These are phyloP conservation scores for Pythium coloratum DNA, from an alignment of 352 stramenopile genomes.

Conservation along the genomic window DNA sequence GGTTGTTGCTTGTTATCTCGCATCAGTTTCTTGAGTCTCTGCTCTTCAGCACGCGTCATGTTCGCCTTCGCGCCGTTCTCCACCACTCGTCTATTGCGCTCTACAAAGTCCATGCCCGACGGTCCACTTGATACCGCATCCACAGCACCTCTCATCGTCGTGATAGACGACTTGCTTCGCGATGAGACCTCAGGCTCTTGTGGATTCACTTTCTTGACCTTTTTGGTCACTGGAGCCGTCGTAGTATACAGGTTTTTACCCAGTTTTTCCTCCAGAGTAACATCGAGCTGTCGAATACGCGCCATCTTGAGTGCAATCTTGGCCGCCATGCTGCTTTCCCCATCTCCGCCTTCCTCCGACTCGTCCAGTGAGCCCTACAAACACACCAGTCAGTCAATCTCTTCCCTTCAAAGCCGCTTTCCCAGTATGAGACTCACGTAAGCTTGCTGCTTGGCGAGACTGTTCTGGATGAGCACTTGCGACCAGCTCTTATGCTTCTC, in stretches of 20 bases:
- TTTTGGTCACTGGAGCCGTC: slow-evolving; percentile 20
- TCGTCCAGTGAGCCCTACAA: slow-evolving; percentile 49
- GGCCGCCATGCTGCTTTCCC: slow-evolving; percentile 32
- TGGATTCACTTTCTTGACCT: slow-evolving; percentile 20
- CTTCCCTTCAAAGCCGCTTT: neutral
- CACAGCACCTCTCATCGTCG: neutral
- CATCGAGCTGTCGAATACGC: slow-evolving; percentile 59
- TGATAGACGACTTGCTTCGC: neutral
- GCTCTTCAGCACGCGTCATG: slow-evolving; percentile 58
- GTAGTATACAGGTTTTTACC: slow-evolving; percentile 56
- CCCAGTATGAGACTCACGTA: slow-evolving; percentile 26
- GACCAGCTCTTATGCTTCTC: slow-evolving; percentile 51
- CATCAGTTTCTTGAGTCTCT: slow-evolving; percentile 41
- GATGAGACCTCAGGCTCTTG: slow-evolving; percentile 7
- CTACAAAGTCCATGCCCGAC: slow-evolving; percentile 36
- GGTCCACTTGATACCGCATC: neutral
- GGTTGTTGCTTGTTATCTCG: slow-evolving; percentile 7
- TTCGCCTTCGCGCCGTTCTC: slow-evolving; percentile 69
- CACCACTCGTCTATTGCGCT: slow-evolving; percentile 63
- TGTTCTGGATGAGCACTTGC: slow-evolving; percentile 57
- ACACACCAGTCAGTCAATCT: neutral
- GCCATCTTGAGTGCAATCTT: slow-evolving; percentile 80
- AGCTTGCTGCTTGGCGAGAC: slow-evolving; percentile 65
- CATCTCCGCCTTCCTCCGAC: slow-evolving; percentile 29
- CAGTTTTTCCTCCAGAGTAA: slow-evolving; percentile 59